Conservation (phyloP, 148 eudicot species). For the Cornus florida region DNA sequence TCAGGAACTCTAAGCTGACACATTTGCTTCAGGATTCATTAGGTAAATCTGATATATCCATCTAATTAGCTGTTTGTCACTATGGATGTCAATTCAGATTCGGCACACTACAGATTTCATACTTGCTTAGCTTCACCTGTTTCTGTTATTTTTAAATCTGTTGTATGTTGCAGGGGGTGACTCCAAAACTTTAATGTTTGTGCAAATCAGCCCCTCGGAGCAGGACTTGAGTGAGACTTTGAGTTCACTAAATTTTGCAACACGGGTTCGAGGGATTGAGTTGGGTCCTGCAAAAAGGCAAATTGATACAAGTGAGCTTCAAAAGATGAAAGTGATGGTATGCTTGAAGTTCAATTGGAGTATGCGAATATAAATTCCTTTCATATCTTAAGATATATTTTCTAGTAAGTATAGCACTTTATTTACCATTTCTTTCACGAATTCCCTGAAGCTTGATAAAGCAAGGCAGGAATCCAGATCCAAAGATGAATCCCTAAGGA, state of each 20-base stretch:
- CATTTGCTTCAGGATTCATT: slow-evolving; percentile 90
- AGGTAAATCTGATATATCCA: slow-evolving; percentile 39
- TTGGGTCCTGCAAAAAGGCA: slow-evolving; percentile 83
- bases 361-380: background rate
- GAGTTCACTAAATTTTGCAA: slow-evolving; percentile 90
- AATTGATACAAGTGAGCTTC: slow-evolving; percentile 79
- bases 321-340: slow-evolving; percentile 78
- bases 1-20: slow-evolving; percentile 89
- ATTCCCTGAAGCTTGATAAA: slow-evolving; percentile 64
- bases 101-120: no score
- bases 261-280: slow-evolving; percentile 85
- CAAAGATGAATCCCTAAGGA: slow-evolving; percentile 77
- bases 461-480: slow-evolving; percentile 71
- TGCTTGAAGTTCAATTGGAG: background rate
- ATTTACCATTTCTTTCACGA: slow-evolving; percentile 9
- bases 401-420: background rate
- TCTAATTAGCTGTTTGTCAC: slow-evolving; percentile 2
- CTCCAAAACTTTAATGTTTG: slow-evolving; percentile 92
- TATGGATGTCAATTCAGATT: background rate
- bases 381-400: background rate
- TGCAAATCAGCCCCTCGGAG: slow-evolving; percentile 94
- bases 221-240: slow-evolving; percentile 82
- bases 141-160: background rate
- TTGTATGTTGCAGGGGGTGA: slow-evolving; percentile 65
- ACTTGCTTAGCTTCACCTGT: background rate